Conservation (phyloP, 257 asterid genomes). For the Paraleonurus japonicus region DNA sequence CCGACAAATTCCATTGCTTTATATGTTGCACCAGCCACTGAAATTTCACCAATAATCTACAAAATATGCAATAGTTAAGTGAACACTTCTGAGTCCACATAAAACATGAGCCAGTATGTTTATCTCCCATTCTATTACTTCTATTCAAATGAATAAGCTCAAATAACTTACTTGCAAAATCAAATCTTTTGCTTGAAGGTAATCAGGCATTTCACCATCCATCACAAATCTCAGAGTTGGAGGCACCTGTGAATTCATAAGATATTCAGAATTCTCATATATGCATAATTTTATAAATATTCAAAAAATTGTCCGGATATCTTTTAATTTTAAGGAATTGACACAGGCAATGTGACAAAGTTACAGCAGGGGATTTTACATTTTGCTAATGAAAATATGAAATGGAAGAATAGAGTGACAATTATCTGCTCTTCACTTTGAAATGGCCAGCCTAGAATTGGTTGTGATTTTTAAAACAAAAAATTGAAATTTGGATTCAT, state of each 20-base stretch:
- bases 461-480: neutral
- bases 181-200: constrained; percentile 93
- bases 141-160: neutral
- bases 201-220: constrained; percentile 97
- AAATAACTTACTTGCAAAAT: constrained; percentile 76
- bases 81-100: neutral
- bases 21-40: constrained; percentile 98
- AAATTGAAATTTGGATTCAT: neutral
- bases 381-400: neutral
- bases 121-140: neutral
- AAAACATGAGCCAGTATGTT: neutral
- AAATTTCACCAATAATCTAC: constrained; percentile 97
- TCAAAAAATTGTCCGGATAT: neutral
- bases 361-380: neutral
- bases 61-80: constrained; percentile 17
- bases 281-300: neutral
- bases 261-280: neutral
- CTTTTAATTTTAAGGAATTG: neutral
- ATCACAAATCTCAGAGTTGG: constrained; percentile 89
- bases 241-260: constrained; percentile 63
- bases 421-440: neutral
- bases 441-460: neutral
- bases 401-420: neutral
- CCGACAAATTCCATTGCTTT: constrained; percentile 99
- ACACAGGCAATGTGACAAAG: neutral